Percentiles rank a stretch among this genome's conserved stretches.
Conservation (phyloP, 306 rosid genomes). For the Potentilla sterilis region DNA sequence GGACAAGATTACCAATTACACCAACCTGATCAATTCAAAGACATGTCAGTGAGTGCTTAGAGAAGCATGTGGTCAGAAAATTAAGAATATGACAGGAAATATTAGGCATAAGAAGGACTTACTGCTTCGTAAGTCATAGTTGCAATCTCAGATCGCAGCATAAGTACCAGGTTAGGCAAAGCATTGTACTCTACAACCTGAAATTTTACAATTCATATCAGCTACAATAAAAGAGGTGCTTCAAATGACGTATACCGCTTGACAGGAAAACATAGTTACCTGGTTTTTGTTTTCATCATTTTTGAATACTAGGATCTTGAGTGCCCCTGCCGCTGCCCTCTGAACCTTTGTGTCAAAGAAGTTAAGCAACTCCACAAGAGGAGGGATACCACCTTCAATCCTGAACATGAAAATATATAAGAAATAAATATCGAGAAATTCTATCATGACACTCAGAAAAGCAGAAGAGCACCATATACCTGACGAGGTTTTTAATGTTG, state of each 20-base stretch:
- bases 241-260: neutral
- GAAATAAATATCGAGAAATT: neutral
- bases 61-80: neutral
- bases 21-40: conserved; percentile 48
- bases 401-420: conserved; percentile 32
- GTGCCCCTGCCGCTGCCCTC: conserved; percentile 64
- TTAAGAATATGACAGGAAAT: neutral
- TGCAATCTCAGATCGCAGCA: conserved; percentile 63
- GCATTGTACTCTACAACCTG: conserved; percentile 69
- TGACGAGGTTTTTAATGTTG: conserved; percentile 45
- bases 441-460: neutral
- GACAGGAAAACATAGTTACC: conserved; percentile 33
- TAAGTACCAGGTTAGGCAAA: conserved; percentile 55
- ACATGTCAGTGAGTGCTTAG: conserved; percentile 16
- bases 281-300: conserved; percentile 56
- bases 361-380: conserved; percentile 66
- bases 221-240: neutral
- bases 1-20: conserved; percentile 74
- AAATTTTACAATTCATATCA: conserved; percentile 33
- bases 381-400: conserved; percentile 68
- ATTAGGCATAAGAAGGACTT: conserved; percentile 1
- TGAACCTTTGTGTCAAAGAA: conserved; percentile 51
- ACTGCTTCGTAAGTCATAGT: conserved; percentile 61
- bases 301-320: conserved; percentile 60
- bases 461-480: conserved; percentile 37